phyloP scores from a whole-genome alignment of 352 stramenopile genomes.

The Pythium sukuiense region DNA sequence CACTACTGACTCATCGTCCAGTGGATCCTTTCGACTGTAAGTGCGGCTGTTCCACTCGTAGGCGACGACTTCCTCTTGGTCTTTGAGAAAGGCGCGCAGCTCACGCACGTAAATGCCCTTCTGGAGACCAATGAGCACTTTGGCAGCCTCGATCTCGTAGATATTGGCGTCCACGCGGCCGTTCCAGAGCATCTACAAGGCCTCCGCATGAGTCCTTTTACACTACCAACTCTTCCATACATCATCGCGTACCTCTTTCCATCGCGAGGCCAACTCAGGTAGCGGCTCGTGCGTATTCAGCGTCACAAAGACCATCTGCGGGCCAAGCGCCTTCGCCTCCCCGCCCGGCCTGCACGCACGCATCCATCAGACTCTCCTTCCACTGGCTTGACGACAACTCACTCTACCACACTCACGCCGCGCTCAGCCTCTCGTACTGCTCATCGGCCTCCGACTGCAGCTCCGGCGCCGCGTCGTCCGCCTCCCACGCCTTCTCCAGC shows the following conservation, averaged over 20 bases:
- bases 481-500: conserved; percentile 66
- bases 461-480: conserved; percentile 46
- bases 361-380: conserved; percentile 1
- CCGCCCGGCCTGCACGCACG: conserved; percentile 30
- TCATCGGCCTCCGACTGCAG: conserved; percentile 49
- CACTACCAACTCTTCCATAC: neutral
- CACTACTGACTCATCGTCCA: conserved; percentile 2
- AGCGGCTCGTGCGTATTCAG: conserved; percentile 38
- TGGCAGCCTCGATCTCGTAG: conserved; percentile 59
- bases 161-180: conserved; percentile 67
- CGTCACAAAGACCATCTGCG: conserved; percentile 83
- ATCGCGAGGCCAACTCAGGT: conserved; percentile 49
- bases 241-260: conserved; percentile 60
- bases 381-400: conserved; percentile 5
- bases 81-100: conserved; percentile 47
- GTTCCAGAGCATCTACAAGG: conserved; percentile 68
- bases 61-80: conserved; percentile 50
- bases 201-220: neutral
- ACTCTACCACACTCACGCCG: conserved; percentile 26
- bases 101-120: conserved; percentile 53
- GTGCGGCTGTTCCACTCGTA: conserved; percentile 68
- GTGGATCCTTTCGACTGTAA: conserved; percentile 22
- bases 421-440: conserved; percentile 48
- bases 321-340: conserved; percentile 53
- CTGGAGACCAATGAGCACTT: conserved; percentile 65